phyloP scores from a whole-genome alignment of 345 rosid species.

The Iberis pinnata region DNA sequence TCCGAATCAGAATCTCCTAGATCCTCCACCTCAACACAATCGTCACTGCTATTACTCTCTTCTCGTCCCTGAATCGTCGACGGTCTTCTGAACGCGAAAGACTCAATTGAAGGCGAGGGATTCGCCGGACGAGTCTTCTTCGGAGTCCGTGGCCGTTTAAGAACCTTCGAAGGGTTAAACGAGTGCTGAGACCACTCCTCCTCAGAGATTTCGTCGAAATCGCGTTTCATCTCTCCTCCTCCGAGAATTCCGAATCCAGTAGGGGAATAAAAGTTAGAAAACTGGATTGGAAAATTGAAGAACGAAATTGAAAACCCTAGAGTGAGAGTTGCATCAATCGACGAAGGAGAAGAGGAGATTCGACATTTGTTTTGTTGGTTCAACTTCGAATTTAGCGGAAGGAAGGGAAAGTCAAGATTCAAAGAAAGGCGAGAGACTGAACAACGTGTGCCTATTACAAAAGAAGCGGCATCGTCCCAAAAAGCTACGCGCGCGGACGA shows the following conservation, averaged over 20 bases:
- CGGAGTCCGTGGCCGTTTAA: slow-evolving; percentile 36
- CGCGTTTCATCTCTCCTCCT: slow-evolving; percentile 44
- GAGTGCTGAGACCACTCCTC: slow-evolving; percentile 78
- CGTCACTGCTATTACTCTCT: slow-evolving; percentile 33
- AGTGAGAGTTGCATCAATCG: slow-evolving; percentile 10
- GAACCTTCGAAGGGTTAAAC: slow-evolving; percentile 74
- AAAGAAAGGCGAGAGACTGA: slow-evolving; percentile 21
- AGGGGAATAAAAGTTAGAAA: background rate
- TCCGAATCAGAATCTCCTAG: slow-evolving; percentile 31
- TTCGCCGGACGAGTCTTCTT: slow-evolving; percentile 24
- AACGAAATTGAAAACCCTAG: slow-evolving; percentile 23
- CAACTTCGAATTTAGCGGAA: slow-evolving; percentile 27
- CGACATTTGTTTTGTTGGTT: background rate
- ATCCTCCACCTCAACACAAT: slow-evolving; percentile 40
- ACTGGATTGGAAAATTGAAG: background rate
- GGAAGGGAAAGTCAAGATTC: slow-evolving; percentile 21
- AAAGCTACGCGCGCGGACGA: slow-evolving; percentile 16
- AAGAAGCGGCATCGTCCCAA: slow-evolving; percentile 20
- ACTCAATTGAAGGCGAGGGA: slow-evolving; percentile 63
- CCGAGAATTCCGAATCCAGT: slow-evolving; percentile 17
- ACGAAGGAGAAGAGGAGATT: slow-evolving; percentile 11
- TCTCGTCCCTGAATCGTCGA: slow-evolving; percentile 1
- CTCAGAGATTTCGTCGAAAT: slow-evolving; percentile 75
- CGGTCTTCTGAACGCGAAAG: slow-evolving; percentile 53
- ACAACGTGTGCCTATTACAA: slow-evolving; percentile 17